A percentile compares a stretch with the other conserved stretches of the same genome.
Conservation (phyloP, 345 rosid genomes). For the Salix arbutifolia region DNA sequence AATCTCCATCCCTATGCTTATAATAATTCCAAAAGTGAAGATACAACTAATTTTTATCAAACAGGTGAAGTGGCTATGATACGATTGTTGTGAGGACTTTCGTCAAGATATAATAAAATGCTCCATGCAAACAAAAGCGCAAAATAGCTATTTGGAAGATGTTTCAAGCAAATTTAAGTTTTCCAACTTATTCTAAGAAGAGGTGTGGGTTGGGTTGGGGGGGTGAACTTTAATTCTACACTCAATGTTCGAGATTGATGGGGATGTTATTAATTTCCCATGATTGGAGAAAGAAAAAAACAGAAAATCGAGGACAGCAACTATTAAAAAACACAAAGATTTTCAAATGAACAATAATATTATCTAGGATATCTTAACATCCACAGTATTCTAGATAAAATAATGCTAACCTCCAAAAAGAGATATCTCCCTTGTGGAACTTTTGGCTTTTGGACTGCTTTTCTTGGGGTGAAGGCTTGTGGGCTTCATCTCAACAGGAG, state of each 20-base stretch:
- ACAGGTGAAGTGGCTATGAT: too few species aligned
- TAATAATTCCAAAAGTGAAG: too few species aligned
- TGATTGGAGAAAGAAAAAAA: background rate
- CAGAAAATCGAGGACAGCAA: background rate
- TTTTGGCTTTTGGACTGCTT: conserved; percentile 86
- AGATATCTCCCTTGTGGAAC: conserved; percentile 71
- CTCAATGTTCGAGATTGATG: background rate
- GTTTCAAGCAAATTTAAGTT: background rate
- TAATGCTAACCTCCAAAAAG: conserved; percentile 75
- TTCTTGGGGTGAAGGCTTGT: conserved; percentile 56
- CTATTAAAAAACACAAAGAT: background rate
- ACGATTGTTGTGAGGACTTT: too few species aligned
- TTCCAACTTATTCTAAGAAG: background rate
- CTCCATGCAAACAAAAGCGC: too few species aligned
- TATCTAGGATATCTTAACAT: too few species aligned
- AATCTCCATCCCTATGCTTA: too few species aligned
- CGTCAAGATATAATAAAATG: too few species aligned
- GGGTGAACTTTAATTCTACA: background rate
- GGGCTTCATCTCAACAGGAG: conserved; percentile 59
- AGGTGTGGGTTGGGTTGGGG: too few species aligned
- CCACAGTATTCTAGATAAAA: background rate
- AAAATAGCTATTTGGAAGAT: background rate
- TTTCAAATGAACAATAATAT: too few species aligned
- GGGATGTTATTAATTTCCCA: background rate
- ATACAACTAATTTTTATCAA: too few species aligned